Conservation (phyloP, 1,139 yeast genomes). For the Maudiozyma humilis region DNA sequence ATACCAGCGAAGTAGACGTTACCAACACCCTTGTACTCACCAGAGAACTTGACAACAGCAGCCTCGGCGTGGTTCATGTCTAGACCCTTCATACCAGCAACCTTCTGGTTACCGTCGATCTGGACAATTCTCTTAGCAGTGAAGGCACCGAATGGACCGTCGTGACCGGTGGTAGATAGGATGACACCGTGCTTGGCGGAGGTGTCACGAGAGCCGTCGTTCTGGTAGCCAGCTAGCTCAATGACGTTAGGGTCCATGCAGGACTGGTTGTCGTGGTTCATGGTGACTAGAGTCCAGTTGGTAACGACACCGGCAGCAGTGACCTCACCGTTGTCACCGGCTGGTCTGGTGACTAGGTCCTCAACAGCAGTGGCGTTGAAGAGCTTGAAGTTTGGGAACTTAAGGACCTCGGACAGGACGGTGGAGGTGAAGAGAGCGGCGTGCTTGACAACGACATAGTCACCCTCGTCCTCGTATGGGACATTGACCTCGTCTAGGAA, state of each 20-base stretch:
- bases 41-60: conserved; percentile 62
- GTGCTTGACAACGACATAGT: conserved; percentile 71
- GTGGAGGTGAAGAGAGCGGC: conserved; percentile 75
- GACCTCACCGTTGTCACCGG: conserved; percentile 45
- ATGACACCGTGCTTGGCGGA: conserved; percentile 52
- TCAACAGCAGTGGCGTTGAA: conserved; percentile 80
- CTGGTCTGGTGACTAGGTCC: conserved; percentile 66
- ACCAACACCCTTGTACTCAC: conserved; percentile 51
- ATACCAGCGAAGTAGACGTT: conserved; percentile 73
- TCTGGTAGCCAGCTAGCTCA: conserved; percentile 31
- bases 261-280: conserved; percentile 69
- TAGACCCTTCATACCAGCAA: conserved; percentile 70
- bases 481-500: conserved; percentile 59
- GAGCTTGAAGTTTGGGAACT: conserved; percentile 65
- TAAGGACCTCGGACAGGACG: conserved; percentile 57
- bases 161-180: conserved; percentile 71
- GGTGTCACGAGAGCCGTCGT: conserved; percentile 29
- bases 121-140: conserved; percentile 49
- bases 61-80: conserved; percentile 78
- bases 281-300: conserved; percentile 72
- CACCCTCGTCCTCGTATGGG: conserved; percentile 72
- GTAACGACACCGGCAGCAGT: conserved; percentile 75
- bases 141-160: conserved; percentile 82
- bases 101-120: conserved; percentile 39
- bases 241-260: conserved; percentile 84